Conservation (phyloP, 257 asterid genomes). For the Petunia axillaris region DNA sequence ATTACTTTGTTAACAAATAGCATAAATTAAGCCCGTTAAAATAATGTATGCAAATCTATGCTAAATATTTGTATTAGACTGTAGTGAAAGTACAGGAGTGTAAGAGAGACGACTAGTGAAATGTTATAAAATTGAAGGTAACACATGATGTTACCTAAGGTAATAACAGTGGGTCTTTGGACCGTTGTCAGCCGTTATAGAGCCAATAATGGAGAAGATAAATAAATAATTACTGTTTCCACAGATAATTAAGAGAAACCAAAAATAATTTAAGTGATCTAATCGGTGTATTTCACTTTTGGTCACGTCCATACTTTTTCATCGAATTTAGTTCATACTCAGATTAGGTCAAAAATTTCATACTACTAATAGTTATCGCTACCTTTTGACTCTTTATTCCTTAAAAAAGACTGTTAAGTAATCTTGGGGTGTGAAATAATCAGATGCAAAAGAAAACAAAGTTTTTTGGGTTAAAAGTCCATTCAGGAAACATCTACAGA, state of each 20-base stretch:
- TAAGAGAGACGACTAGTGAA: neutral
- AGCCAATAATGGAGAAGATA: neutral
- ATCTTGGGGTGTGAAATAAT: no score
- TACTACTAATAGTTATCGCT: neutral
- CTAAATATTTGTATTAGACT: neutral
- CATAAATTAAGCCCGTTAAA: neutral
- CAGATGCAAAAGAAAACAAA: neutral
- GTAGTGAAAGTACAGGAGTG: no score
- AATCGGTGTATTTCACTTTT: neutral
- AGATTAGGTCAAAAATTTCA: neutral
- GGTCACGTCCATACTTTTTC: neutral
- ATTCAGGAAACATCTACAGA: no score
- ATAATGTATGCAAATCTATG: neutral
- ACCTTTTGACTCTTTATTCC: neutral
- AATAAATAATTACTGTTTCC: neutral
- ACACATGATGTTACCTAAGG: neutral
- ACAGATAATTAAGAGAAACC: neutral
- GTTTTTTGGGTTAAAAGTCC: neutral
- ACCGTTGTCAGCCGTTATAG: conserved; percentile 24
- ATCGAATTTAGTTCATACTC: neutral
- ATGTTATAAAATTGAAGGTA: neutral
- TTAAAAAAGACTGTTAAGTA: no score
- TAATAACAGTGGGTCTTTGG: neutral
- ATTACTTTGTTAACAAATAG: no score
- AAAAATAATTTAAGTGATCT: neutral